These are phyloP conservation scores for Beauveria sp. DNA, from an alignment of 2,329 filamentous ascomycete species.

Conservation along the genomic window DNA sequence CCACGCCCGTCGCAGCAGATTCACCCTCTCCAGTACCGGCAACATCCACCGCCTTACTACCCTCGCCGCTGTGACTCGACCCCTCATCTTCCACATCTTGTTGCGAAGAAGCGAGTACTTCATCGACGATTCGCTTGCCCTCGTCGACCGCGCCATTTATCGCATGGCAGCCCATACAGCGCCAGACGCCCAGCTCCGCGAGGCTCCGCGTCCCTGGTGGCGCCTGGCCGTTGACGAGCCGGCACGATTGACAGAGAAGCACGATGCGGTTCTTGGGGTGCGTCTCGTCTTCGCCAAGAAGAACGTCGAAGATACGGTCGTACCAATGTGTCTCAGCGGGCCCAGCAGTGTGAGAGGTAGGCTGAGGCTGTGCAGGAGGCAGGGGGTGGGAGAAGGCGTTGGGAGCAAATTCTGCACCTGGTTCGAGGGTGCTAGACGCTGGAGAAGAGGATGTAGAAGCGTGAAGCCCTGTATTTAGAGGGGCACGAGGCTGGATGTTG, in stretches of 20 bases:
- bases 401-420: constrained; percentile 61
- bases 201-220: constrained; percentile 74
- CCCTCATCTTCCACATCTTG: constrained; percentile 14
- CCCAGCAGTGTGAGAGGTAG: neutral
- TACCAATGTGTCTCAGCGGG: constrained; percentile 67
- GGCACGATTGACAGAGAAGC: constrained; percentile 73
- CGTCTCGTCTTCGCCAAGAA: constrained; percentile 92
- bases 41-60: constrained; percentile 12
- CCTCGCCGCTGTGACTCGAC: constrained; percentile 10
- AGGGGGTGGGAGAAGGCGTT: constrained; percentile 51
- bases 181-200: constrained; percentile 79
- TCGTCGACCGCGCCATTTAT: constrained; percentile 79
- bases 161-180: constrained; percentile 75
- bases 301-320: constrained; percentile 82
- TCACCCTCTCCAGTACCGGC: neutral
- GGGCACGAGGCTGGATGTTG: constrained; percentile 45
- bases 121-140: constrained; percentile 61
- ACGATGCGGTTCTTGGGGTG: constrained; percentile 84
- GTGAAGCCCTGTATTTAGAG: constrained; percentile 12
- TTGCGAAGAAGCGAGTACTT: constrained; percentile 40
- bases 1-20: neutral
- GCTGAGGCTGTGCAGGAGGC: constrained; percentile 17
- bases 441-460: constrained; percentile 11
- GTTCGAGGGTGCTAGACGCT: constrained; percentile 25
- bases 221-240: constrained; percentile 91